phyloP scores from a whole-genome alignment of 176 grass and related monocot species.

The Oryza coarctata region DNA sequence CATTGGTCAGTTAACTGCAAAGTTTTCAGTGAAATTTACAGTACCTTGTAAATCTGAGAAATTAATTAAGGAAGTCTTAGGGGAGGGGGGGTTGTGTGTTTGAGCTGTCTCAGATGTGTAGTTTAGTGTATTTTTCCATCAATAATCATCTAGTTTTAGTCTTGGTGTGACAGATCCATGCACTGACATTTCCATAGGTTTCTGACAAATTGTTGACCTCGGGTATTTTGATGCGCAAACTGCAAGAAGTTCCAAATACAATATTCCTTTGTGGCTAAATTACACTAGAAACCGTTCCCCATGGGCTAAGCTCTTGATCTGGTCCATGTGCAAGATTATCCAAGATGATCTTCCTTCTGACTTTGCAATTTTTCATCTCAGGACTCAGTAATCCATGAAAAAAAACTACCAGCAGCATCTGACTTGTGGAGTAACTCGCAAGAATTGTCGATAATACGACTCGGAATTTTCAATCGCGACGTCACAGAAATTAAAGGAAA shows the following conservation, averaged over 20 bases:
- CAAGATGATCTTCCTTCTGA: slow-evolving; percentile 34
- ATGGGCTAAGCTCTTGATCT: slow-evolving; percentile 25
- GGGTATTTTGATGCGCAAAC: slow-evolving; percentile 43
- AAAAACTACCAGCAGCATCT: slow-evolving; percentile 17
- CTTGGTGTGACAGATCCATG: slow-evolving; percentile 37
- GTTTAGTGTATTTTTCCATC: slow-evolving; percentile 8
- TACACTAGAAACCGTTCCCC: slow-evolving; percentile 31
- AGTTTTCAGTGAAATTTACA: neutral
- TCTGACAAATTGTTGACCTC: slow-evolving; percentile 58
- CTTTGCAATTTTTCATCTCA: slow-evolving; percentile 34
- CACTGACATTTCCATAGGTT: slow-evolving; percentile 42
- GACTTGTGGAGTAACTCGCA: slow-evolving; percentile 16
- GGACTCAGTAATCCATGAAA: slow-evolving; percentile 34
- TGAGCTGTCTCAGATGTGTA: slow-evolving; percentile 37
- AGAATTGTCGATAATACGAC: neutral
- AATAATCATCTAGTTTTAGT: slow-evolving; percentile 26
- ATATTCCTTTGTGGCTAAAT: slow-evolving; percentile 37
- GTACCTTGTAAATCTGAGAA: slow-evolving; percentile 26
- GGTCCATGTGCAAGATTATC: slow-evolving; percentile 47
- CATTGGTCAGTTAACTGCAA: slow-evolving; percentile 35
- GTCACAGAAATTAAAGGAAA: neutral
- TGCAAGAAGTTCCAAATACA: slow-evolving; percentile 38
- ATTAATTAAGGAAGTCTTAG: neutral
- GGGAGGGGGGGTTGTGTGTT: neutral
- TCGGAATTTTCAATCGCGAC: neutral